phyloP scores from a whole-genome alignment of 148 eudicot species.

The Vaccinium myrtillus region DNA sequence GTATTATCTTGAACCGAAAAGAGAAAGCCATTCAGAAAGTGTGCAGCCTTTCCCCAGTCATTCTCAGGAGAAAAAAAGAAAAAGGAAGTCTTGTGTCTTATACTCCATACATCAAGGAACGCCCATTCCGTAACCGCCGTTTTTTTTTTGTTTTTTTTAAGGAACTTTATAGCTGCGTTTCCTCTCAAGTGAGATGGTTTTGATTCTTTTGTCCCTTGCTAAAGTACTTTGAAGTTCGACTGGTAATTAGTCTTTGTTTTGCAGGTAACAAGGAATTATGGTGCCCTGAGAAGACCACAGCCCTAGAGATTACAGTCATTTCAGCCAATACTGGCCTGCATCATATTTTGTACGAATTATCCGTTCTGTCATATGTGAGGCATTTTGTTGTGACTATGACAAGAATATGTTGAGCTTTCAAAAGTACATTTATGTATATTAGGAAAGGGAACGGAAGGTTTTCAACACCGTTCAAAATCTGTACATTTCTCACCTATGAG shows the following conservation, averaged over 20 bases:
- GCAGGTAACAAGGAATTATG: slow-evolving; percentile 58
- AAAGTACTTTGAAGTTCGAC: not conserved
- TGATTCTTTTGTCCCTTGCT: not conserved
- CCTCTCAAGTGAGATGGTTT: not conserved
- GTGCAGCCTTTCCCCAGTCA: not conserved
- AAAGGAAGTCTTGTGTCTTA: not conserved
- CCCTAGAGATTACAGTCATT: not conserved
- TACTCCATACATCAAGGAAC: not conserved
- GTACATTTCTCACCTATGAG: slow-evolving; percentile 2
- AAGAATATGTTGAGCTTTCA: not conserved
- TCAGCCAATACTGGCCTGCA: slow-evolving; percentile 20
- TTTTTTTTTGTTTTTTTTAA: not conserved
- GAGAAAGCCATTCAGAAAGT: not conserved
- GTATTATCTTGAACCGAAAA: not conserved
- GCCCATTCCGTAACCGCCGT: not conserved
- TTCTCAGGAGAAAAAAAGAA: not conserved
- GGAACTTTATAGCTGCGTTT: not conserved
- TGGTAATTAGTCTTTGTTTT: slow-evolving; percentile 6
- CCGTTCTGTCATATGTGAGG: not conserved
- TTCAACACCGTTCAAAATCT: not conserved
- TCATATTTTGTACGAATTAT: not conserved
- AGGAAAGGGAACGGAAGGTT: not conserved
- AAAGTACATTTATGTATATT: not conserved
- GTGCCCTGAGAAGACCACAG: slow-evolving; percentile 44
- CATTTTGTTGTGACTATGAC: not conserved